Evolutionary conservation across 345 rosid species (phyloP), one percentile per base, ranked within the genome.

Genomic region (Brassica nigra): DNA sequence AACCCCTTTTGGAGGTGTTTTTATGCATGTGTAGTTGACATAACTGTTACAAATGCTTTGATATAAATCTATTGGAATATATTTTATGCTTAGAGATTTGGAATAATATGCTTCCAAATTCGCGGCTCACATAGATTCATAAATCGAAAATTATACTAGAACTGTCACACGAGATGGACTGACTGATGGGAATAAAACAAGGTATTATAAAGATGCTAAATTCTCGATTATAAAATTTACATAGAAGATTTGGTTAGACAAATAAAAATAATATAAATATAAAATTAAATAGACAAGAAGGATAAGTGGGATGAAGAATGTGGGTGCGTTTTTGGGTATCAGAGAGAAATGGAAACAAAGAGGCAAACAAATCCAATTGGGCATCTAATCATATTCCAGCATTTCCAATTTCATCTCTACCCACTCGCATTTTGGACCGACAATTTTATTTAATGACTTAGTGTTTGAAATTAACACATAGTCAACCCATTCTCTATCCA

Each of bases 311-410:
- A 62, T n/a, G 70, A 47, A 68, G 70, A 49, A 42, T 79, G 66
- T 74, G 70, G 70, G 71, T 79, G 78, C 63, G 39, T 10, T 47
- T 73, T 78, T 57, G 62, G 73, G 55, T 66, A 73, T 14, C 34
- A 74, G 34, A 74, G 65, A 62, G 65, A 74, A 59, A 68, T 49
- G 28, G 64, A 68, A 73, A 73, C 57, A 73, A 66, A 42, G 77
- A 66, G 73, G 77, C 62, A 73, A 72, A 74, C 70, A 79, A 74
- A 68, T 74, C 47, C 18, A 74, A 74, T 68, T 73, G 78, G 78
- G 78, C 74, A 67, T 73, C 74, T 79, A 66, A 66, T 73, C 78
- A 79, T 33, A 73, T 73, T 79, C 78, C 82, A 79, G 72, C 67
- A 78, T 78, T 78, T 55, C 4, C 55, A 36, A 64, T 39, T 58